These are phyloP conservation scores for Trypanosoma lewisi DNA, from an alignment of 208 protist genomes.

Conservation along the genomic window DNA sequence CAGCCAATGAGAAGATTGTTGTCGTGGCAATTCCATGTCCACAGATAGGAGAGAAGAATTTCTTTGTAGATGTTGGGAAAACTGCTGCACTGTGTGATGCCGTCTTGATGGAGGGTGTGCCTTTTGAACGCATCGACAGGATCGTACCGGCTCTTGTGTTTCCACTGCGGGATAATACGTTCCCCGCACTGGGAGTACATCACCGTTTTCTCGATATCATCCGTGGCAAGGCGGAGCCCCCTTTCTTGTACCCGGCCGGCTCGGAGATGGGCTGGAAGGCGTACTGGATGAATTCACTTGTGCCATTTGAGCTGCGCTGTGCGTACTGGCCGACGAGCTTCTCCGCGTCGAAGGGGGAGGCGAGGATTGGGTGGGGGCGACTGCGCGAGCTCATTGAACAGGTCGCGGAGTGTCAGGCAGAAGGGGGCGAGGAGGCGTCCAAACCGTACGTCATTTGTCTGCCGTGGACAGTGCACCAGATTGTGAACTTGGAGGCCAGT, in stretches of 20 bases:
- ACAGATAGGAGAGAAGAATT: slow-evolving; percentile 48
- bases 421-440: slow-evolving; percentile 1
- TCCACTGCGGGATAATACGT: slow-evolving; percentile 77
- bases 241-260: slow-evolving; percentile 75
- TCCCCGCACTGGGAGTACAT: slow-evolving; percentile 71
- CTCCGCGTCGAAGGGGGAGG: slow-evolving; percentile 82
- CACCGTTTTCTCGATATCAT: slow-evolving; percentile 83
- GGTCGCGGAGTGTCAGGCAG: slow-evolving; percentile 8
- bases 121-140: slow-evolving; percentile 66
- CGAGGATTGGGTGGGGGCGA: slow-evolving; percentile 69
- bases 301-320: slow-evolving; percentile 75
- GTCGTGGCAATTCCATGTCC: slow-evolving; percentile 77
- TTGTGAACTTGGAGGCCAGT: slow-evolving; percentile 87
- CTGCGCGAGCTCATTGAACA: slow-evolving; percentile 73
- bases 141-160: slow-evolving; percentile 65
- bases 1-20: slow-evolving; percentile 39
- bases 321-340: slow-evolving; percentile 69
- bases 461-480: slow-evolving; percentile 86
- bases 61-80: slow-evolving; percentile 61
- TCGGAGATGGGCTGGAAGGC: slow-evolving; percentile 40
- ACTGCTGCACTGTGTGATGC: slow-evolving; percentile 50
- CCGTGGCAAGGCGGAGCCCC: slow-evolving; percentile 49
- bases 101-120: slow-evolving; percentile 71
- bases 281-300: slow-evolving; percentile 40
- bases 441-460: slow-evolving; percentile 60